Conservation (phyloP, 441 rosid genomes). For the Adansonia gregorii region DNA sequence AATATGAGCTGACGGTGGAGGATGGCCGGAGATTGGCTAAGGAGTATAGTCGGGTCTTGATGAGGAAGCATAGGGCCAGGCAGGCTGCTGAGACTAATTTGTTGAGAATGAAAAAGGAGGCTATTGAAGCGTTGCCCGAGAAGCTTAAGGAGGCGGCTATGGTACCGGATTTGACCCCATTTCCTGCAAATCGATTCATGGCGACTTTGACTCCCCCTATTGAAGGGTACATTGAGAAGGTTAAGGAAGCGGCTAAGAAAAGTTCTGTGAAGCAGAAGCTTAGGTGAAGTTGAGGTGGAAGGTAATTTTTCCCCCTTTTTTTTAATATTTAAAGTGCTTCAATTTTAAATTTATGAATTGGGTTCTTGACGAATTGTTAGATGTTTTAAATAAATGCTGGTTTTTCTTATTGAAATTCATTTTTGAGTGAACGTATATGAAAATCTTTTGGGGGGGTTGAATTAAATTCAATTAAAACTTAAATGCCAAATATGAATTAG, state of each 20-base stretch:
- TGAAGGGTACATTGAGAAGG: constrained; percentile 84
- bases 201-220: constrained; percentile 88
- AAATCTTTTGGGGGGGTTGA: background rate
- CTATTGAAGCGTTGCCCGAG: constrained; percentile 85
- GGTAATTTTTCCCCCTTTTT: constrained; percentile 13
- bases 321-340: background rate
- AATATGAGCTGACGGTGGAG: constrained; percentile 74
- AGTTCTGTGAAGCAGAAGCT: constrained; percentile 70
- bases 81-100: constrained; percentile 72
- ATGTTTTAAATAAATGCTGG: background rate
- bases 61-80: constrained; percentile 76
- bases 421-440: background rate
- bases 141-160: constrained; percentile 66
- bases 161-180: constrained; percentile 77
- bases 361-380: background rate
- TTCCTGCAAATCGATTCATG: constrained; percentile 74
- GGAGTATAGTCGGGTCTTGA: constrained; percentile 79
- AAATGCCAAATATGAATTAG: background rate
- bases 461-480: background rate
- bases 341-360: background rate
- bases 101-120: constrained; percentile 69
- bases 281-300: constrained; percentile 52
- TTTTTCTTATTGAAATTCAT: background rate
- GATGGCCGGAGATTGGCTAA: constrained; percentile 80
- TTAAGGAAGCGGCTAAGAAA: constrained; percentile 71